A percentile compares a stretch with the other conserved stretches of the same genome.
Evolutionary conservation across 2,329 filamentous ascomycete species (phyloP).

Genomic region (Aspergillus jensenii): DNA sequence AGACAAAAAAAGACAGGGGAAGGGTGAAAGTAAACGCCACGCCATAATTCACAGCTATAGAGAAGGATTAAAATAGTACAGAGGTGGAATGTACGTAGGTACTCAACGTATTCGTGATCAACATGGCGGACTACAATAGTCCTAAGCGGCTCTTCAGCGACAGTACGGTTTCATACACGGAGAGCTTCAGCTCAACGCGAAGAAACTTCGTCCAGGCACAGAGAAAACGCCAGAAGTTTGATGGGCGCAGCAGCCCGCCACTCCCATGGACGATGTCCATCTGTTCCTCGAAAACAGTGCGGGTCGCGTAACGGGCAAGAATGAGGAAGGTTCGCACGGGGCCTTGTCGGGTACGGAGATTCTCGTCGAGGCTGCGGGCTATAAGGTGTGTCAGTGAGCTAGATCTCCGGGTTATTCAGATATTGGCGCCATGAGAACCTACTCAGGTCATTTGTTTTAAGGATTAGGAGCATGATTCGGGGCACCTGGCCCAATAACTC

Average conservation of each 20-base stretch:
- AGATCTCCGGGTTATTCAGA: neutral
- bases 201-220: slow-evolving; percentile 54
- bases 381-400: slow-evolving; percentile 7
- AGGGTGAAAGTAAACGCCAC: slow-evolving; percentile 15
- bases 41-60: slow-evolving; percentile 15
- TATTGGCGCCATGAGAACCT: slow-evolving; percentile 27
- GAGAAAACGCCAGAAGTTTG: slow-evolving; percentile 53
- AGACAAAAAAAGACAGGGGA: neutral
- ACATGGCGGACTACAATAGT: slow-evolving; percentile 21
- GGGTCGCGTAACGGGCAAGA: slow-evolving; percentile 62
- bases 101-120: neutral
- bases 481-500: slow-evolving; percentile 86
- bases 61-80: slow-evolving; percentile 6
- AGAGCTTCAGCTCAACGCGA: slow-evolving; percentile 58
- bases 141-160: slow-evolving; percentile 52
- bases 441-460: slow-evolving; percentile 97
- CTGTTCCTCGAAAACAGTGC: slow-evolving; percentile 62
- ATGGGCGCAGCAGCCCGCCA: slow-evolving; percentile 53
- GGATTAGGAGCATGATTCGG: slow-evolving; percentile 85
- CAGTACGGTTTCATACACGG: slow-evolving; percentile 59
- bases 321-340: slow-evolving; percentile 64
- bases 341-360: slow-evolving; percentile 57
- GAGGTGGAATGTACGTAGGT: neutral
- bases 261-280: slow-evolving; percentile 50
- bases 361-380: slow-evolving; percentile 88